Base-by-base conservation (phyloP, 768 basidiomycete species). In the Lactarius psammicola region DNA sequence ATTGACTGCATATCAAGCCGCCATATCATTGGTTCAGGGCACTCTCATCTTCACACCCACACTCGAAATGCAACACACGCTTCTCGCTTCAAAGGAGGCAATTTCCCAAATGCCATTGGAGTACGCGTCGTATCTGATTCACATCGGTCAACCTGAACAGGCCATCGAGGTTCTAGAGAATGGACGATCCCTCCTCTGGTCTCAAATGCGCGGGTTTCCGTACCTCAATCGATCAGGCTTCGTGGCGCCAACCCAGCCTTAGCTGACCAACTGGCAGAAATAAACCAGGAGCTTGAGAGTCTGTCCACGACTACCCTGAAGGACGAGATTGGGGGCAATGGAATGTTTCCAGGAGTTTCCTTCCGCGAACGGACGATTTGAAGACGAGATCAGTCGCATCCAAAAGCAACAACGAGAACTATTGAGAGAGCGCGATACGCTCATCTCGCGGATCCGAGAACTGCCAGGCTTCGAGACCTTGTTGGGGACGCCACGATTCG, bases 151-250 rank as follows among this genome's bases (percentile, higher is more conserved):
- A 40, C 17, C 18, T 10, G 49, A 33, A 17, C 18, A 11, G 15
- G 66, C 66, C 2, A 38, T 67, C 28, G 66, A 68, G 8, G 31
- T 36, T 49, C 42, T 68, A 23, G 67, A 68, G 26, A 34, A 61
- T 26, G 67, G 67, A 6, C 20, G 67, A 7, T n/a, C 65, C 34
- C 26, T 68, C 18, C 56, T 68, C 4, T 68, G 67, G 67, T 59
- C 56, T 0, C 46, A 68, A 51, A 40, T 68, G 33, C 65, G 51
- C 28, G 54, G 56, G 5, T 40, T 68, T 23, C n/a, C 67, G 67
- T 6, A 53, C 65, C 5, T 59, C 67, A 2, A 18, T 56, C 9
- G 67, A 68, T 15, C 53, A 49, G n/a, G 10, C 56, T 68, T n/a
- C 38, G 53, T 7, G 20, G 4, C 0, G 28, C 30, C 20, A 15